Evolutionary conservation across 1,284 basidiomycete genomes (phyloP).

Genomic region (Fomitopsis palustris): DNA sequence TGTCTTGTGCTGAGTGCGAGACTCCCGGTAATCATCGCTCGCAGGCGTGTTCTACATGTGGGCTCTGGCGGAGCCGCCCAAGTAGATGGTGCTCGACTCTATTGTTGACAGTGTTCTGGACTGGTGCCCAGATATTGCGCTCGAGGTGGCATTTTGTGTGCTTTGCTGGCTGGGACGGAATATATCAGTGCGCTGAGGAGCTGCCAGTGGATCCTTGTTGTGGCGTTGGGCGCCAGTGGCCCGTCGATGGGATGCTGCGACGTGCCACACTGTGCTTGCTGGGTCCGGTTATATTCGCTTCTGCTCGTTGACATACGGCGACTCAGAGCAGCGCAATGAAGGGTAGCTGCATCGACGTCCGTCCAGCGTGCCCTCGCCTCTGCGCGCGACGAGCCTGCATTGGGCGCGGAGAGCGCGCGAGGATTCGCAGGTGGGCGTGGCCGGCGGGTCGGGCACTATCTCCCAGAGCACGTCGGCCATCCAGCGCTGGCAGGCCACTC

Average conservation of each 20-base stretch:
- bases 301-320: neutral
- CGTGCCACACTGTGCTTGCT: neutral
- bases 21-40: neutral
- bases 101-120: neutral
- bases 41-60: conserved; percentile 63
- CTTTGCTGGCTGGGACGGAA: neutral
- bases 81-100: neutral
- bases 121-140: neutral
- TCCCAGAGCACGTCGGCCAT: neutral
- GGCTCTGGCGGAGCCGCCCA: conserved; percentile 43
- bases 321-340: neutral
- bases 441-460: neutral
- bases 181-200: neutral
- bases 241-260: neutral
- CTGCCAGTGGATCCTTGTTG: neutral
- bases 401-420: neutral
- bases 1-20: neutral
- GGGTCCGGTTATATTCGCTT: conserved; percentile 2
- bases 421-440: neutral
- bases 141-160: neutral
- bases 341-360: neutral
- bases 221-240: neutral
- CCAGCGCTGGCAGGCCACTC: neutral
- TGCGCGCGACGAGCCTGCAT: neutral
- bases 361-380: neutral